Conservation (phyloP, 2,329 filamentous ascomycete genomes). For the Exophiala sp. region DNA sequence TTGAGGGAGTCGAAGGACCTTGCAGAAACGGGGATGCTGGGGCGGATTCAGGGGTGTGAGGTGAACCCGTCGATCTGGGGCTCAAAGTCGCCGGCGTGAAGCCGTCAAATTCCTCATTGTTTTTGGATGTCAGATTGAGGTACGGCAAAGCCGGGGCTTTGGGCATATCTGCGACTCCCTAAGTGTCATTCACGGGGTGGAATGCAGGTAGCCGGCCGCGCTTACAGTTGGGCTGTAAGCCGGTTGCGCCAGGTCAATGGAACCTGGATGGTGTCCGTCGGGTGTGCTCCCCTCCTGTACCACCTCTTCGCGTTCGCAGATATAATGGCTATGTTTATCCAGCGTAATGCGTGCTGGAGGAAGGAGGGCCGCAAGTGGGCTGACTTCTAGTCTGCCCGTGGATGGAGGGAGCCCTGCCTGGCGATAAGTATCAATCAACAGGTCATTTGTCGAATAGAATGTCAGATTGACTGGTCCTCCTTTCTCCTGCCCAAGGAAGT, state of each 20-base stretch:
- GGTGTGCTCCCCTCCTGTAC: conserved; percentile 15
- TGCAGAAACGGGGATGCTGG: conserved; percentile 22
- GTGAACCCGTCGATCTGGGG: conserved; percentile 25
- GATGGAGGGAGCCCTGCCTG: not conserved
- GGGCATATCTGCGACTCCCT: conserved; percentile 26
- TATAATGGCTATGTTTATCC: conserved; percentile 3
- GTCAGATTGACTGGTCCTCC: not conserved
- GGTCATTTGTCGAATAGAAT: not conserved
- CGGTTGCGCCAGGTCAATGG: conserved; percentile 18
- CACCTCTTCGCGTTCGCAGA: conserved; percentile 13
- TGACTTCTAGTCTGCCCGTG: not conserved
- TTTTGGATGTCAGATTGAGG: conserved; percentile 25
- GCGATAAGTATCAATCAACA: not conserved
- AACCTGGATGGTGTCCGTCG: conserved; percentile 13
- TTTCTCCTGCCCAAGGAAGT: not conserved
- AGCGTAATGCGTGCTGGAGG: not conserved
- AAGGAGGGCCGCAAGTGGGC: not conserved
- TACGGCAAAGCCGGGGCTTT: conserved; percentile 25
- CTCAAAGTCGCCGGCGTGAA: conserved; percentile 24
- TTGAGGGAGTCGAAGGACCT: conserved; percentile 11
- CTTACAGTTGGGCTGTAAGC: conserved; percentile 14
- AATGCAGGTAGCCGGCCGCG: conserved; percentile 25
- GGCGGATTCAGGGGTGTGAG: conserved; percentile 22
- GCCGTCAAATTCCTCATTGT: conserved; percentile 24
- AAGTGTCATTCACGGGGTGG: conserved; percentile 22